Evolutionary conservation across 352 stramenopile genomes (phyloP), one percentile per base, ranked within the genome.

Genomic region (Pythium pyrilobum): DNA sequence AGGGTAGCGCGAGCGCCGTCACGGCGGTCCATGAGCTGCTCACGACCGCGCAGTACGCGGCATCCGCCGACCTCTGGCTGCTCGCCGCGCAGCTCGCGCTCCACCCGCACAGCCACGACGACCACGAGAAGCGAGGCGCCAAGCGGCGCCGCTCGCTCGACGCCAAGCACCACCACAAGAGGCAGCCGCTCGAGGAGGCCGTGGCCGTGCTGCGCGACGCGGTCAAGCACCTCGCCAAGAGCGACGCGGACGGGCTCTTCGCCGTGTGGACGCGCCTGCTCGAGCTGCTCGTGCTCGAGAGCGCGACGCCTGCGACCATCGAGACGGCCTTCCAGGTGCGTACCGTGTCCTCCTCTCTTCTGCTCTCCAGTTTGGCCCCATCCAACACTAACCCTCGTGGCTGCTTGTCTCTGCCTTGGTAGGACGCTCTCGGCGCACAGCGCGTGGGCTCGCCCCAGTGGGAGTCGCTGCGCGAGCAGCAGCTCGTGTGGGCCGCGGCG

Each of bases 21-120:
- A 56, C 72, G 29, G 44, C 70, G 3, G 50, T 78, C 16, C 63
- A 73, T 8, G 69, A 76, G 18, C 47, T 89, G 25, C 72, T 82
- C 21, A 57, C 67, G 12, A 69, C 54, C 9, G 64, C 65, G 11
- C 51, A 49, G 38, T 50, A 56, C 27, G 21, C 38, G 12, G 15
- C 36, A 2, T 54, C 28, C 13, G 69, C 73, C 0, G 58, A 71
- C 34, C 54, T 91, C 9, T 92, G 79, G 77, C 57, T 92, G 27
- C 62, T 93, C 37, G 74, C 87, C 41, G 72, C 83, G 31, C 83
- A 92, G 60, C 67, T 93, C 7, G 61, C 83, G 37, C 69, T 91
- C 47, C 79, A 89, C 51, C 31, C 44, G 1, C 57, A 49, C 36
- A 50, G 24, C 27, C 39, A 57, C 38, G 62, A 81, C 11, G 51